Evolutionary conservation across 306 rosid genomes (phyloP).

Genomic region (Trifolium repens): DNA sequence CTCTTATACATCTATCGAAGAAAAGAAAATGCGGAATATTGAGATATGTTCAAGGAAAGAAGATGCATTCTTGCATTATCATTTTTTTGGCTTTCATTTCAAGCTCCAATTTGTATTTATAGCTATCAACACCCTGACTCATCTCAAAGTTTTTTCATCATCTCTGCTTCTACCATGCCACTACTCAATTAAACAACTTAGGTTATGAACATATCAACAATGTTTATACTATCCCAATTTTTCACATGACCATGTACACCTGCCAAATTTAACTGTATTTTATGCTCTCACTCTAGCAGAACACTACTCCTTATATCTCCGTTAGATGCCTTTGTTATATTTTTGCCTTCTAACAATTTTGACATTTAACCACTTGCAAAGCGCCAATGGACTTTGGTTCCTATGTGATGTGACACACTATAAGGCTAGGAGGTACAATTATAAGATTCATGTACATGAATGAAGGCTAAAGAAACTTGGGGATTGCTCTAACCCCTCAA

Average conservation of each 20-base stretch:
- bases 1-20: conserved; percentile 75
- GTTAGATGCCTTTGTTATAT: no score
- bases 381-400: no score
- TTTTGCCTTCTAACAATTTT: no score
- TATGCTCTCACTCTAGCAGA: no score
- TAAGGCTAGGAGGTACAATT: no score
- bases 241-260: background rate
- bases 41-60: background rate
- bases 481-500: no score
- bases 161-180: background rate
- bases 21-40: background rate
- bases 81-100: background rate
- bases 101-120: background rate
- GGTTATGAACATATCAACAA: background rate
- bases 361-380: no score
- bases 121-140: background rate
- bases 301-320: no score
- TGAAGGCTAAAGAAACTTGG: no score
- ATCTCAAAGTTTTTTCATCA: background rate
- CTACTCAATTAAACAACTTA: background rate
- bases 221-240: background rate
- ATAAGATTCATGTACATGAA: no score
- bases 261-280: background rate
- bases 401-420: no score
- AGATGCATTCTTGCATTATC: background rate